Evolutionary conservation across 2,329 filamentous ascomycete genomes (phyloP).

Genomic region (Botryotinia narcissicola): DNA sequence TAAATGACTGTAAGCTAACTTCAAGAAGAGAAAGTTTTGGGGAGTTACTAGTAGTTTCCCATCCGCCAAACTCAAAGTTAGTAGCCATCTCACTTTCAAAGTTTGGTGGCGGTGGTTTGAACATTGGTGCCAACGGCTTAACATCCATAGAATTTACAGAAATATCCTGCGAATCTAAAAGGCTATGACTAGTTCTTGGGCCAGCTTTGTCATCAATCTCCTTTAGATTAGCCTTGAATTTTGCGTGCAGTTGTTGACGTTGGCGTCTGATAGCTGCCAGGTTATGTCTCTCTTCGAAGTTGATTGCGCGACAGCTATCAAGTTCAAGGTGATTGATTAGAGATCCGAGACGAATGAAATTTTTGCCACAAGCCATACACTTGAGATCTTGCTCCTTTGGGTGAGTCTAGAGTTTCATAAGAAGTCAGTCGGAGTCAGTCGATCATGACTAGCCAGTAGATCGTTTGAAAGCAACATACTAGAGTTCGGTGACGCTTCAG

Average conservation of each 20-base stretch:
- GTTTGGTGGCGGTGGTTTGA: background rate
- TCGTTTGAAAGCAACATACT: background rate
- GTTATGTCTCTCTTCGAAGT: background rate
- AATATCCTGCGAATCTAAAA: slow-evolving; percentile 3
- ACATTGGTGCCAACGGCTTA: background rate
- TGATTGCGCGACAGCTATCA: slow-evolving; percentile 8
- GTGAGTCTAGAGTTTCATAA: slow-evolving; percentile 10
- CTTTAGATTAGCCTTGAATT: slow-evolving; percentile 15
- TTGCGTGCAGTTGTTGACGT: slow-evolving; percentile 16
- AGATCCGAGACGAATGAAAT: slow-evolving; percentile 17
- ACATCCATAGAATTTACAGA: background rate
- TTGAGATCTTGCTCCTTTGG: slow-evolving; percentile 17
- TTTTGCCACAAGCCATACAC: slow-evolving; percentile 13
- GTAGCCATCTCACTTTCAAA: background rate
- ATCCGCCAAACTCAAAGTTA: background rate
- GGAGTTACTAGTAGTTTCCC: slow-evolving; percentile 13
- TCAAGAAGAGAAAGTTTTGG: background rate
- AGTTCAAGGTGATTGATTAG: slow-evolving; percentile 20
- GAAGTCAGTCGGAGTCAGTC: background rate
- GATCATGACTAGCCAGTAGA: background rate
- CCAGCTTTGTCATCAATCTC: background rate
- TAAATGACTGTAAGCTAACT: background rate
- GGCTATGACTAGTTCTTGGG: background rate
- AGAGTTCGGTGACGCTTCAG: slow-evolving; percentile 14
- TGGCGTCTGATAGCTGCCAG: slow-evolving; percentile 13